phyloP scores from a whole-genome alignment of 495 filamentous ascomycete species.

The Penicillium ucsense region DNA sequence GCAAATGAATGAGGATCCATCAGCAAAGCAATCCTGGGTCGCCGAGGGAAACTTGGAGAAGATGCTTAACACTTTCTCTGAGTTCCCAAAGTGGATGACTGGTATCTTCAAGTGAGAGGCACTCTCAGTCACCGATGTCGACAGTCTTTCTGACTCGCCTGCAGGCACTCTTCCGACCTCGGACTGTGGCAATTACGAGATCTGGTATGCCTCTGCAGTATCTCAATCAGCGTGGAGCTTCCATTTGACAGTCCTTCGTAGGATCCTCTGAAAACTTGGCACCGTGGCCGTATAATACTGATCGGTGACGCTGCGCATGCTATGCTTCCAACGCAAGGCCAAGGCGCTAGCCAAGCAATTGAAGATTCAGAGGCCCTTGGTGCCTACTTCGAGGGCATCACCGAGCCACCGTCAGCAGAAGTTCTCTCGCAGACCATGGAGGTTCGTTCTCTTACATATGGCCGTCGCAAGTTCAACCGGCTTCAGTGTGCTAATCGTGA shows the following conservation, averaged over 20 bases:
- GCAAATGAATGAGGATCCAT: conserved; percentile 17
- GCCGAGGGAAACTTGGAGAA: conserved; percentile 20
- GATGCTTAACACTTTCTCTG: conserved; percentile 27
- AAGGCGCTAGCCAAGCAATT: conserved; percentile 30
- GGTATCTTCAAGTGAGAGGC: conserved; percentile 11
- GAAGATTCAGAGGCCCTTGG: conserved; percentile 29
- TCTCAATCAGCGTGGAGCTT: neutral
- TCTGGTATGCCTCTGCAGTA: conserved; percentile 6
- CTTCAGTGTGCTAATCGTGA: neutral
- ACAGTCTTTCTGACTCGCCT: neutral
- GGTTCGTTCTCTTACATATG: neutral
- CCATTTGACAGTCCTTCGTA: neutral
- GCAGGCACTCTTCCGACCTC: conserved; percentile 14
- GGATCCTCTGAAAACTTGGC: conserved; percentile 28
- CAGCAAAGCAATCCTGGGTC: conserved; percentile 11
- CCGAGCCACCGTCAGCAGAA: neutral
- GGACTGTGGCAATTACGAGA: conserved; percentile 36
- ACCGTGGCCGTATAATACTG: conserved; percentile 26
- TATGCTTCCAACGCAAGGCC: conserved; percentile 32
- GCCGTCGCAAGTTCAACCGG: no score
- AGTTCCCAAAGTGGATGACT: conserved; percentile 24
- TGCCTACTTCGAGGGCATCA: conserved; percentile 14
- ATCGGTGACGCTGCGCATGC: conserved; percentile 39
- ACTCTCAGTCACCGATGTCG: neutral
- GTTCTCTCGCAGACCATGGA: neutral